These are phyloP conservation scores for Clarireedia monteithiana DNA, from an alignment of 2,329 filamentous ascomycete species.

Conservation along the genomic window DNA sequence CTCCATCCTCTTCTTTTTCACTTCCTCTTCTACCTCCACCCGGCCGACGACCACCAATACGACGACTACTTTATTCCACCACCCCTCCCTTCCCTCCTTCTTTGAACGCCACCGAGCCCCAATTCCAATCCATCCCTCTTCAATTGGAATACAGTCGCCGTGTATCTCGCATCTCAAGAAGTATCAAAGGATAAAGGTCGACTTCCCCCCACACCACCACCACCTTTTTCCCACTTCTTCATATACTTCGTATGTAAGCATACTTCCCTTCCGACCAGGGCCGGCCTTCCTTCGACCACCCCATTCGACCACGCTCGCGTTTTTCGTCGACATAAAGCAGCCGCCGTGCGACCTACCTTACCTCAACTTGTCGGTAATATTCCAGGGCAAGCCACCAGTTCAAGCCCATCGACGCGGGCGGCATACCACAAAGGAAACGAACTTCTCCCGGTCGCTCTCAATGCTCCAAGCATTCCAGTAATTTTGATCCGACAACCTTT, in stretches of 20 bases:
- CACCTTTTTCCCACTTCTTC: not conserved
- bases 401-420: not conserved
- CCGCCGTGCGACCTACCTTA: not conserved
- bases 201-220: not conserved
- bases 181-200: not conserved
- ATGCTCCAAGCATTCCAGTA: constrained; percentile 10
- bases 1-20: not conserved
- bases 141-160: not conserved
- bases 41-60: not conserved
- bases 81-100: not conserved
- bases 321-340: not conserved
- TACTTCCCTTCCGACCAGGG: not conserved
- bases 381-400: not conserved
- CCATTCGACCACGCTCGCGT: not conserved
- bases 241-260: not conserved
- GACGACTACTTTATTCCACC: not conserved
- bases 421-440: not conserved
- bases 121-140: not conserved
- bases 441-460: not conserved
- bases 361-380: not conserved
- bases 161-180: not conserved
- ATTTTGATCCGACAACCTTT: constrained; percentile 2
- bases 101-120: not conserved
- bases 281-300: not conserved
- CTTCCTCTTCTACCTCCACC: not conserved